Base-by-base conservation (phyloP, 208 protist genomes). In the Endotrypanum monterogeii region DNA sequence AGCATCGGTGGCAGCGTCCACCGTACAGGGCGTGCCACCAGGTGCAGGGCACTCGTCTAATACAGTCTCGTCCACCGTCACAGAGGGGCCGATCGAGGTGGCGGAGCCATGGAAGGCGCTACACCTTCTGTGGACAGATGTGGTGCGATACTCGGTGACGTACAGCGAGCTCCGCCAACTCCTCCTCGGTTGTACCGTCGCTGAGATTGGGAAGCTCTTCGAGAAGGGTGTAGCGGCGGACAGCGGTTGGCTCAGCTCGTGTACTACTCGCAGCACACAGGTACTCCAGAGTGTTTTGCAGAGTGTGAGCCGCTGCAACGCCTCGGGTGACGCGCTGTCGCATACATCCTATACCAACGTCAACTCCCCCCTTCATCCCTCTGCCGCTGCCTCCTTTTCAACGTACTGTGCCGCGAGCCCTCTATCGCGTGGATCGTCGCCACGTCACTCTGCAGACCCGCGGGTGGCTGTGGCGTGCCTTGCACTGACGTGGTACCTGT, bases 401-500 rank as follows among this genome's bases (percentile, higher is more conserved):
- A 66, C 82, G 0, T 57, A 57, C 39, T 55, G 68, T 48, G 18
- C 44, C 16, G 32, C 62, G 37, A 78, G 76, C 37, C 70, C 67
- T 8, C 60, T 14, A 46, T 71, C 54, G 25, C 48, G 52, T 20
- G 71, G 77, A 11, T 60, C 76, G 37, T 85, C 75, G 73, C 76
- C 60, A 8, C 63, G 73, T 28, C 75, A 81, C 35, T 86, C 46
- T 78, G 46, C 20, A 25, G 73, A 78, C 44, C 67, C 76, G 37
- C 76, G 60, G 1, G 65, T 76, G 37, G 66, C 80, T 54, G 73
- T 83, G 0, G 83, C 81, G 11, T 82, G 82, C 57, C 67, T 92
- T 48, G 87, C 89, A 54, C 60, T 94, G 44, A 65, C 83, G 35
- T 94, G 89, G 89, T 85, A 86, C 58, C 65, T 94, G 23, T 44